Evolutionary conservation across 768 basidiomycete genomes (phyloP), one percentile per base, ranked within the genome.

Genomic region (Russula compacta): DNA sequence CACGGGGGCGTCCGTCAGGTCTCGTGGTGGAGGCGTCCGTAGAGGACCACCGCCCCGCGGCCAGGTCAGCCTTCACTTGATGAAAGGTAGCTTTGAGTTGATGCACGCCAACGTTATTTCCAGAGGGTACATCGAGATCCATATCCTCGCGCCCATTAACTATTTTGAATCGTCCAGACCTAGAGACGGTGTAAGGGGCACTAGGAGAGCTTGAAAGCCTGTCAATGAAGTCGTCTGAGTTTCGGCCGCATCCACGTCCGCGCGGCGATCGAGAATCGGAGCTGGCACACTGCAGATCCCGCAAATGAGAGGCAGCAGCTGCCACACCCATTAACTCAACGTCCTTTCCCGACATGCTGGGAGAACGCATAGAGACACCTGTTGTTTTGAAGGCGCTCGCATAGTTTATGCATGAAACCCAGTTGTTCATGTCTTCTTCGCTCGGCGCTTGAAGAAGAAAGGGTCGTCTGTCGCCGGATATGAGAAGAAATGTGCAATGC

Each of bases 341-440:
- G 66, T 86, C 88, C 67, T 78, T 80, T 50, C 79, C 77, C 19
- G 85, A 81, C 79, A 92, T 83, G 17, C 81, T 83, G 12, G 80
- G 73, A 0, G 89, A 79, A 21, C 94, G 83, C 83, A 97, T 92
- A 48, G 83, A 79, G 40, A 98, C 77, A 10, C 87, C 87, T 15
- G 85, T 80, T 2, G 91, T 84, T 74, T 87, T 93, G 82, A 97
- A 98, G 6, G 91, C 79, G 60, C 92, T 87, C 3, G 93, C 93
- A 70, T 97, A 98, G 73, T 99, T 99, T 69, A 98, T 92, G 36
- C 80, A 78, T 14, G 87, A 80, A 64, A 98, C 85, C 97, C 97
- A 99, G 64, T 86, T 82, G 67, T 94, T 87, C 76, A 91, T 80
- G 60, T 94, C 90, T 47, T 75, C 71, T 61, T 86, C 84, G 67